A percentile compares a stretch with the other conserved stretches of the same genome.
Evolutionary conservation across 2,329 filamentous ascomycete genomes (phyloP).

Genomic region (Beauveria rudraprayagi): DNA sequence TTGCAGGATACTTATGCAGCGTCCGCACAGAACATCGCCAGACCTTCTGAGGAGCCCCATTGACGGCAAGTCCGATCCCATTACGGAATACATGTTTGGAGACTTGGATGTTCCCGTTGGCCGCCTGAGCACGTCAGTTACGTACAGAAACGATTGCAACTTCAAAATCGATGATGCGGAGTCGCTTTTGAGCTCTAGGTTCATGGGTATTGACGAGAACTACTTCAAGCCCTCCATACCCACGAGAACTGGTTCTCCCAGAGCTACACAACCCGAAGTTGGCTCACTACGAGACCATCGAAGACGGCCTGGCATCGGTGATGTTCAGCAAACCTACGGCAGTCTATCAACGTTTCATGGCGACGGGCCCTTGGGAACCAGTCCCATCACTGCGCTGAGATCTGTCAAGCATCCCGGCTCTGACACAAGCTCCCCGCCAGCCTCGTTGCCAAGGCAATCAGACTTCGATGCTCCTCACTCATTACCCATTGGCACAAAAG

Average conservation of each 20-base stretch:
- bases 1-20: constrained; percentile 67
- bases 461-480: constrained; percentile 43
- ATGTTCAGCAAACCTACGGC: constrained; percentile 74
- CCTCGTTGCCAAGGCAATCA: constrained; percentile 39
- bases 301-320: constrained; percentile 38
- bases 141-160: constrained; percentile 80
- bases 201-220: constrained; percentile 84
- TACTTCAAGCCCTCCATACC: constrained; percentile 75
- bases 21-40: constrained; percentile 42
- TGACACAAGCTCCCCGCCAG: constrained; percentile 51
- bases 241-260: constrained; percentile 37
- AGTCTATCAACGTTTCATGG: constrained; percentile 86
- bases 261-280: constrained; percentile 41
- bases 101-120: constrained; percentile 82
- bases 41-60: constrained; percentile 54
- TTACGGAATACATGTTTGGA: constrained; percentile 72
- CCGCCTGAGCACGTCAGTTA: constrained; percentile 70
- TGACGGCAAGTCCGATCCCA: constrained; percentile 32
- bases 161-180: constrained; percentile 91
- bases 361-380: constrained; percentile 68
- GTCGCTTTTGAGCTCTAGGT: constrained; percentile 80
- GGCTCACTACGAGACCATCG: constrained; percentile 68
- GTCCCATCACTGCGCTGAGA: constrained; percentile 75
- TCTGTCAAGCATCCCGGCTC: constrained; percentile 56
- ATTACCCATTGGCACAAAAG: constrained; percentile 39